Evolutionary conservation across 108 stramenopile species (phyloP), one percentile per base, ranked within the genome.

Genomic region (Epithemia pelagica): DNA sequence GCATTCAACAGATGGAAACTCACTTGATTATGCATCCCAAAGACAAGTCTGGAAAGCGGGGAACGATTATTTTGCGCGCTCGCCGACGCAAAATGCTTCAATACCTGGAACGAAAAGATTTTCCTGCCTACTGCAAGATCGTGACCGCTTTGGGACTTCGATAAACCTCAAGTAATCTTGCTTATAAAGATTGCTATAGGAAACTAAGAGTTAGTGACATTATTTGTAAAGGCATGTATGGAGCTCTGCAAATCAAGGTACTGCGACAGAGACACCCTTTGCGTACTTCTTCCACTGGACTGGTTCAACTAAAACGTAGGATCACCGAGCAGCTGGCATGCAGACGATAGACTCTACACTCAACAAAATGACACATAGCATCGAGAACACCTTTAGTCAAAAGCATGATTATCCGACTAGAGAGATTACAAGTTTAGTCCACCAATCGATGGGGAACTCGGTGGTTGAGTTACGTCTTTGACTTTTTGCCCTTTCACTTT

Each of bases 41-140:
- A 75, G 92, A 94, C 72, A 83, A 84, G 46, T 83, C 82, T 59
- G 72, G 72, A 54, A 94, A 94, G 70, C 81, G 94, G 32, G 94
- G 90, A 10, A 66, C 92, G 67, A 88, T 88, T 81, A 84, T 81
- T 1, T 71, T 95, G 21, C 87, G 82, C 61, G 87, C 88, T 8
- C 73, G 86, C 53, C 71, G 94, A 61, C 90, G 94, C 64, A 95
- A 95, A 74, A 73, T 95, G 23, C 74, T 95, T 78, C 86, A 95
- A 74, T 95, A 95, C 63, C 76, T 95, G 86, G 94, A 95, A 65
- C 81, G 94, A 68, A 91, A 87, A 71, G 89, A 91, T 26, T 95
- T 90, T 67, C 86, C 87, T 31, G 77, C 81, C 30, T 95, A 95
- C 57, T 75, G 87, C 23, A 77, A 78, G 53, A 89, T 95, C 22